A percentile compares a stretch with the other conserved stretches of the same genome.
These are phyloP conservation scores for Fraxinus angustifolia DNA, from an alignment of 305 asterid species.

Conservation along the genomic window DNA sequence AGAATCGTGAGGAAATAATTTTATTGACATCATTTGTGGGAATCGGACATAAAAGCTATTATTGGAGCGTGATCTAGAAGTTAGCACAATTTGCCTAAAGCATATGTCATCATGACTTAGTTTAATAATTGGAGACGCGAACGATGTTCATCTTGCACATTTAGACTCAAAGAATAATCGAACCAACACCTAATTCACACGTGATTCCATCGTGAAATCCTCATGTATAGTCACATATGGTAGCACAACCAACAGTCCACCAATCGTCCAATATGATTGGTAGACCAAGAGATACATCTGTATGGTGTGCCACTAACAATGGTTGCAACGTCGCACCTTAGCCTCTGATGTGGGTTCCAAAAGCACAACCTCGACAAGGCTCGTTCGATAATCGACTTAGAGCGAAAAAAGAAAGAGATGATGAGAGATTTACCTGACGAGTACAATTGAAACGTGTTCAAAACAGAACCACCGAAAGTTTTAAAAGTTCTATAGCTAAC, in stretches of 20 bases:
- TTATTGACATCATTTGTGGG: background rate
- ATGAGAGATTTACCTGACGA: background rate
- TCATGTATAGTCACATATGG: background rate
- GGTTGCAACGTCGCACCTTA: background rate
- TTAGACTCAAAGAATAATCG: background rate
- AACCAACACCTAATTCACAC: background rate
- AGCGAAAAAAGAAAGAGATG: background rate
- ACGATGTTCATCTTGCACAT: background rate
- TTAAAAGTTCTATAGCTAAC: background rate
- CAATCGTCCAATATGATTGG: background rate
- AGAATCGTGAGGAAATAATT: background rate
- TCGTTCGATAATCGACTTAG: background rate
- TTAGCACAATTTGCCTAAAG: background rate
- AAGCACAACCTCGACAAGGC: background rate
- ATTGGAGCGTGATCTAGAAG: background rate
- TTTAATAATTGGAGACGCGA: background rate
- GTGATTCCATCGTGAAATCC: background rate
- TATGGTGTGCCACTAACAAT: background rate
- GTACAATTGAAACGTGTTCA: background rate
- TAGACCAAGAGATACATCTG: background rate
- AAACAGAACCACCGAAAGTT: background rate
- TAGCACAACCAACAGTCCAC: background rate
- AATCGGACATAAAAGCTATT: background rate
- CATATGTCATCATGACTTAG: background rate
- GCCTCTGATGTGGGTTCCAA: background rate